Conservation (phyloP, 1,284 basidiomycete species). For the Boletus smithii region DNA sequence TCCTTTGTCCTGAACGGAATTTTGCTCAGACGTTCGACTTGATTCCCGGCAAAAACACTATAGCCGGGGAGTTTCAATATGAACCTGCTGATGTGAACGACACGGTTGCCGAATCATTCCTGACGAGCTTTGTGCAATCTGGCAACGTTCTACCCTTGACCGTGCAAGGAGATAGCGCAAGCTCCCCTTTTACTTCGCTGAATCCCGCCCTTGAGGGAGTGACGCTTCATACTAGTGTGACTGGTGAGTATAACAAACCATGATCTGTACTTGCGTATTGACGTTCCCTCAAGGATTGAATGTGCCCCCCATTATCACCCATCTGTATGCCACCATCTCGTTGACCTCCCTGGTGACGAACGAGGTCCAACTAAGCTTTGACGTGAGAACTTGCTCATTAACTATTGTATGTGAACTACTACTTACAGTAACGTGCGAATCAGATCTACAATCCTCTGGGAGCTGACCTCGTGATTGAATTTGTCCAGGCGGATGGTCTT, state of each 20-base stretch:
- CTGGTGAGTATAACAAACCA: constrained; percentile 35
- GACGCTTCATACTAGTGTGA: constrained; percentile 47
- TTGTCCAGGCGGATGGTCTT: constrained; percentile 54
- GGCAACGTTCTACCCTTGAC: constrained; percentile 45
- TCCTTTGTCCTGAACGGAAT: background rate
- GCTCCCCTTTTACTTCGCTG: constrained; percentile 65
- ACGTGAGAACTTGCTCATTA: constrained; percentile 36
- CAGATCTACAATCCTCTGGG: constrained; percentile 58
- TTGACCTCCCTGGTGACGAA: constrained; percentile 49
- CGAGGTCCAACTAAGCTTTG: constrained; percentile 52
- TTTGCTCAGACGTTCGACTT: constrained; percentile 49
- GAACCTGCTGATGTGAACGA: constrained; percentile 62
- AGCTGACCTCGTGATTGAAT: constrained; percentile 51
- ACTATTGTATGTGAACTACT: background rate
- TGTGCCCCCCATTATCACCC: constrained; percentile 40
- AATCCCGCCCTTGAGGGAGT: constrained; percentile 56
- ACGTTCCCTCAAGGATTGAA: constrained; percentile 40
- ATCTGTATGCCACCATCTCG: constrained; percentile 50
- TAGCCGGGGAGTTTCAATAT: constrained; percentile 66
- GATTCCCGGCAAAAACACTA: constrained; percentile 54
- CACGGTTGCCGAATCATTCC: constrained; percentile 55
- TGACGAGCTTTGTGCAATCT: constrained; percentile 54
- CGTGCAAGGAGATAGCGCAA: constrained; percentile 56
- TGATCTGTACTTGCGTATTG: background rate
- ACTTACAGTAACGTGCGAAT: constrained; percentile 1